Percentiles rank a stretch among this genome's conserved stretches.
phyloP scores from a whole-genome alignment of 1,139 yeast species.

The Yamadazyma trypodendri region DNA sequence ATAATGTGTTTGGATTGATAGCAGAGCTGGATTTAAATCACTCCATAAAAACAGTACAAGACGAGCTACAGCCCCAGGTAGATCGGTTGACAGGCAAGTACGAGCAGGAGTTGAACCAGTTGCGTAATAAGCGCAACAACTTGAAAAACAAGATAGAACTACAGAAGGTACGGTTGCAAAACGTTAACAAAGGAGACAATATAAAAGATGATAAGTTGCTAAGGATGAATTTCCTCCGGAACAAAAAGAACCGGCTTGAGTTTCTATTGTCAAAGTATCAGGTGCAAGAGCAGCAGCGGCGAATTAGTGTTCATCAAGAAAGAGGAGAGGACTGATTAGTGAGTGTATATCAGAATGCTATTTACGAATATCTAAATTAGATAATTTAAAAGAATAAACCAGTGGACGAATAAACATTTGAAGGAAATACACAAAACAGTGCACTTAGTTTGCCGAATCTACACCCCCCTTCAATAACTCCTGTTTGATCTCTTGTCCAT shows the following conservation, averaged over 20 bases:
- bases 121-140: slow-evolving; percentile 25
- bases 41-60: slow-evolving; percentile 32
- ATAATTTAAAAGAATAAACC: too few species aligned
- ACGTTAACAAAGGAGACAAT: slow-evolving; percentile 18
- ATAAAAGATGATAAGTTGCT: slow-evolving; percentile 26
- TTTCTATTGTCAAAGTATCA: slow-evolving; percentile 29
- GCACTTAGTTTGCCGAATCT: too few species aligned
- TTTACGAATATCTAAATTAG: too few species aligned
- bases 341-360: too few species aligned
- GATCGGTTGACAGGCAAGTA: slow-evolving; percentile 28
- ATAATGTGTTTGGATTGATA: slow-evolving; percentile 41
- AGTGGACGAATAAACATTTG: too few species aligned
- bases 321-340: too few species aligned
- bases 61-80: slow-evolving; percentile 37
- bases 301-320: slow-evolving; percentile 2
- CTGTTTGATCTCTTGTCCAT: slow-evolving; percentile 24
- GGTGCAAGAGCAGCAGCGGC: slow-evolving; percentile 8
- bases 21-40: slow-evolving; percentile 42
- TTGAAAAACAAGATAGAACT: slow-evolving; percentile 32
- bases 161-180: slow-evolving; percentile 31
- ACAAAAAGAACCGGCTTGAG: slow-evolving; percentile 39
- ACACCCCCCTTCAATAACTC: slow-evolving; percentile 1
- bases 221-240: slow-evolving; percentile 31
- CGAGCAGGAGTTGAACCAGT: slow-evolving; percentile 32
- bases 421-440: too few species aligned